Evolutionary conservation across 129 eudicot genomes (phyloP).

Genomic region (carrot (Daucus carota)): DNA sequence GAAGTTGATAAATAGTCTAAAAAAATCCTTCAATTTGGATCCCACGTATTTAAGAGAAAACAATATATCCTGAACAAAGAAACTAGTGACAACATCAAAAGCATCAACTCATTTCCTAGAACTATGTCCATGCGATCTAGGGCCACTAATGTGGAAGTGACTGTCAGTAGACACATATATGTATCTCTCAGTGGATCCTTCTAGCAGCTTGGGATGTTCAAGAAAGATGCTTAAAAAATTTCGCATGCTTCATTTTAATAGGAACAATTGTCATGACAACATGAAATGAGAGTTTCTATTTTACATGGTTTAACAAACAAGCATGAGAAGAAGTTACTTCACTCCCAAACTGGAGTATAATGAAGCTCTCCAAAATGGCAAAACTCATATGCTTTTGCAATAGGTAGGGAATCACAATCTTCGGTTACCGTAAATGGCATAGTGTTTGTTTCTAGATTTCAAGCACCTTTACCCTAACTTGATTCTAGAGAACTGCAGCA

Average conservation of each 20-base stretch:
- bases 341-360: not conserved
- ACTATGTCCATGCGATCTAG: not conserved
- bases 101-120: not conserved
- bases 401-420: not conserved
- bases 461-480: not conserved
- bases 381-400: not conserved
- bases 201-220: not conserved
- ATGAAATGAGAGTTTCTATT: not conserved
- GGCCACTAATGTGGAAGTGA: not conserved
- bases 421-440: not conserved
- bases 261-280: not conserved
- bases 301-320: not conserved
- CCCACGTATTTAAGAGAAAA: not conserved
- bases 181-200: not conserved
- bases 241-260: not conserved
- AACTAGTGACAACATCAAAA: not conserved
- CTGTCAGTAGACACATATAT: not conserved
- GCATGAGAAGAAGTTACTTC: not conserved
- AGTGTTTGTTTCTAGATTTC: not conserved
- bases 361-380: conserved; percentile 1
- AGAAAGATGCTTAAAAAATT: not conserved
- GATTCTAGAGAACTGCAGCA: conserved; percentile 8
- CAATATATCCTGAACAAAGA: not conserved
- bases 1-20: not conserved
- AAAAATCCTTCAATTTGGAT: not conserved